Conservation (phyloP, 352 stramenopile genomes). For the Phytophthora citrophthora region DNA sequence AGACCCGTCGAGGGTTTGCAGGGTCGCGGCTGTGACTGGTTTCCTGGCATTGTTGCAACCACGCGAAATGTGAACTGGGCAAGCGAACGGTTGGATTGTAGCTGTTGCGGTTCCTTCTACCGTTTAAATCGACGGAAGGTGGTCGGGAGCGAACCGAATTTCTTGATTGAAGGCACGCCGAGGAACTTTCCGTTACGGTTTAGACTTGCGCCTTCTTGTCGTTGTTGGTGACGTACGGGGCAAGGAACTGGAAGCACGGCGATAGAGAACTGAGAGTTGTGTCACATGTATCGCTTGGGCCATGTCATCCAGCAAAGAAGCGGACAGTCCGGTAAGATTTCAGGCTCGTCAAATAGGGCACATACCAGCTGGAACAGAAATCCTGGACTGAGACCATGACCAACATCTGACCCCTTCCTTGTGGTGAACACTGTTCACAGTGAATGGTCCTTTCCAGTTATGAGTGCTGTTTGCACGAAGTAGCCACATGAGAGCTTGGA, state of each 20-base stretch:
- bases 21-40: constrained; percentile 1
- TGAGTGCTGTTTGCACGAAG: neutral
- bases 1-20: constrained; percentile 20
- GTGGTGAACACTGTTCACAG: constrained; percentile 2
- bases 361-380: constrained; percentile 15
- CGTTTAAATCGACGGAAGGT: constrained; percentile 13
- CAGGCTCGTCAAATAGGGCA: constrained; percentile 14
- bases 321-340: constrained; percentile 20
- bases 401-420: constrained; percentile 8
- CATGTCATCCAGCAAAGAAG: neutral
- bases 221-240: neutral
- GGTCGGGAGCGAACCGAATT: constrained; percentile 11
- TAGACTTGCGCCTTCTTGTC: constrained; percentile 13
- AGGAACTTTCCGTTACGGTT: constrained; percentile 12
- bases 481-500: constrained; percentile 5
- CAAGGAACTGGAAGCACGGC: neutral
- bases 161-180: constrained; percentile 7
- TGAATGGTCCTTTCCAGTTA: neutral
- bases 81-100: neutral
- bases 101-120: constrained; percentile 8
- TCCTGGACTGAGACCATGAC: neutral
- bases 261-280: constrained; percentile 8
- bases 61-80: constrained; percentile 15
- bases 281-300: neutral
- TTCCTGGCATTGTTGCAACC: constrained; percentile 20